These are phyloP conservation scores for Blastocystis sp. DNA, from an alignment of 352 stramenopile genomes.

Conservation along the genomic window DNA sequence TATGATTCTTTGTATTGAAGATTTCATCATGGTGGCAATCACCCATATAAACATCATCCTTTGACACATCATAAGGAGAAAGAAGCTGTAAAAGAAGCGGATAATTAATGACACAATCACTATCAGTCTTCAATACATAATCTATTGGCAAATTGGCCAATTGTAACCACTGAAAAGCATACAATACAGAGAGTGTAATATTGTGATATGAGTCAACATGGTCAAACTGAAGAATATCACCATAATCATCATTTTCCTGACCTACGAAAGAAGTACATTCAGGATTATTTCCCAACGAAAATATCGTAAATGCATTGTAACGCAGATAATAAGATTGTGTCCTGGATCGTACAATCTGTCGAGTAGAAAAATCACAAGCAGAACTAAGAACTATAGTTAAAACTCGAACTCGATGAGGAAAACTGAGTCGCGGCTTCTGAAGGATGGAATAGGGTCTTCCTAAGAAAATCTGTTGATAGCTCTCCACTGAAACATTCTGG, in stretches of 20 bases:
- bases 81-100: neutral
- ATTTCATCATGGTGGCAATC: neutral
- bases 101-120: slow-evolving; percentile 28
- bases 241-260: neutral
- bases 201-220: neutral
- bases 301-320: neutral
- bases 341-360: neutral
- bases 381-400: neutral
- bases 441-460: neutral
- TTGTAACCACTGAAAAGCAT: neutral
- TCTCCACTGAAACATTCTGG: neutral
- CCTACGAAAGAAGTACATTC: neutral
- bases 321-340: neutral
- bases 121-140: neutral
- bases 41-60: neutral
- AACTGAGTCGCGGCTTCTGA: neutral
- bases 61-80: neutral
- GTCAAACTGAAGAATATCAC: neutral
- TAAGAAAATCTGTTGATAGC: neutral
- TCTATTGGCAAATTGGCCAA: neutral
- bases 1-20: neutral
- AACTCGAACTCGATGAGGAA: neutral
- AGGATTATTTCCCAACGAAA: neutral
- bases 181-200: neutral
- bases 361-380: neutral